Percentiles rank a stretch among this genome's conserved stretches.
phyloP scores from a whole-genome alignment of 2,329 filamentous ascomycete genomes.

The Cladosporium sp. region DNA sequence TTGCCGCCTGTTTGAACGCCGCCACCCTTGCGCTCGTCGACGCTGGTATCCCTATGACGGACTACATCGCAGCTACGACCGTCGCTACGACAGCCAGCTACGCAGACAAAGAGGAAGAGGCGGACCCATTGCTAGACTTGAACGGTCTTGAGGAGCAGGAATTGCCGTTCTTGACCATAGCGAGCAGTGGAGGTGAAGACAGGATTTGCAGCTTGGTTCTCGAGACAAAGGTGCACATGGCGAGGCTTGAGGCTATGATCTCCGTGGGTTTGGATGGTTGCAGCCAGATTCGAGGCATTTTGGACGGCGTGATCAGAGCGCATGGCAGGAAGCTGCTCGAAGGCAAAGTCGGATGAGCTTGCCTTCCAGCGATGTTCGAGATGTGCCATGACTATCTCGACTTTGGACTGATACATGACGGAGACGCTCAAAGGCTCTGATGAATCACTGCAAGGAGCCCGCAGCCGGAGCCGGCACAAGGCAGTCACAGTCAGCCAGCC shows the following conservation, averaged over 20 bases:
- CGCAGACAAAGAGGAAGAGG: conserved; percentile 59
- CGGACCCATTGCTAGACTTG: conserved; percentile 74
- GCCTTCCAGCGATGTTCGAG: too few species aligned
- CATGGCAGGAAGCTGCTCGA: conserved; percentile 62
- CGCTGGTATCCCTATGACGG: conserved; percentile 90
- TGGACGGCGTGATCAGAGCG: conserved; percentile 74
- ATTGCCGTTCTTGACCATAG: conserved; percentile 81
- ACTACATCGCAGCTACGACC: conserved; percentile 84
- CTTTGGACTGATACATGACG: too few species aligned
- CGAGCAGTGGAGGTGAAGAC: conserved; percentile 55
- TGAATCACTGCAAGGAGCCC: too few species aligned
- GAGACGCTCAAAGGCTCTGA: too few species aligned
- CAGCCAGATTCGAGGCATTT: conserved; percentile 72
- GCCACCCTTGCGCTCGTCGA: conserved; percentile 88
- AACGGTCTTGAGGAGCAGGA: conserved; percentile 80
- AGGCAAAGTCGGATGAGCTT: conserved; percentile 15
- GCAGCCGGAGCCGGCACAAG: too few species aligned
- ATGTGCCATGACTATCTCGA: too few species aligned
- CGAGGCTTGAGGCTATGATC: conserved; percentile 83
- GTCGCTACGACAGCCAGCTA: conserved; percentile 72
- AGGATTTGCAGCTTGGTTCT: conserved; percentile 75
- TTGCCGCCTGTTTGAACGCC: conserved; percentile 87
- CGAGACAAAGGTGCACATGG: conserved; percentile 82
- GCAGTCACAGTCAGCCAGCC: too few species aligned
- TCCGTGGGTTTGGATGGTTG: conserved; percentile 89